phyloP scores from a whole-genome alignment of 257 asterid genomes.

The Solanum bukasovii region DNA sequence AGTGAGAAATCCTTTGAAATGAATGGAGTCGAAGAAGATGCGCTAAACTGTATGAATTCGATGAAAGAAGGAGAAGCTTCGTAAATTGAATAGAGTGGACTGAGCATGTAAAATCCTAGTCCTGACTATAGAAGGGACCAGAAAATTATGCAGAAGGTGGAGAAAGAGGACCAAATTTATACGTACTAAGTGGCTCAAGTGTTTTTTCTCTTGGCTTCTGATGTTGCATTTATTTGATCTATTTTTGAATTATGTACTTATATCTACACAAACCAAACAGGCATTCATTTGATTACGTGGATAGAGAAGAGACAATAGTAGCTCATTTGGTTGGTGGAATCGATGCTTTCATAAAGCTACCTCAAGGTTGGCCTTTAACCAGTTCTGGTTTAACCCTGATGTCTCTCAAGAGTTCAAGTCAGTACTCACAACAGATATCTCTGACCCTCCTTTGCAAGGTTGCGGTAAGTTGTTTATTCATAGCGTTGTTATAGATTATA shows the following conservation, averaged over 20 bases:
- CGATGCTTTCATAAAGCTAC: slow-evolving; percentile 70
- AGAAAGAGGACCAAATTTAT: neutral
- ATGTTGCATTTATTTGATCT: neutral
- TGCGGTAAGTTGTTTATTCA: slow-evolving; percentile 39
- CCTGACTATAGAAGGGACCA: neutral
- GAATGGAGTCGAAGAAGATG: neutral
- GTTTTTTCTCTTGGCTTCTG: neutral
- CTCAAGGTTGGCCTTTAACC: slow-evolving; percentile 88
- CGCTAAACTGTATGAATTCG: neutral
- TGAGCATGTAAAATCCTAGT: neutral
- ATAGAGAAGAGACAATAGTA: slow-evolving; percentile 55
- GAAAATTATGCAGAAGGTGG: neutral
- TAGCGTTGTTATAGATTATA: neutral
- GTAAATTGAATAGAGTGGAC: neutral
- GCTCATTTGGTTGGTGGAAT: slow-evolving; percentile 76
- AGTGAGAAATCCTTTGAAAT: neutral
- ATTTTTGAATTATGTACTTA: neutral
- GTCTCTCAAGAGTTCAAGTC: slow-evolving; percentile 63
- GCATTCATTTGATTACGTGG: slow-evolving; percentile 73
- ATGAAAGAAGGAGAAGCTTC: neutral
- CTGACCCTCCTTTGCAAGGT: slow-evolving; percentile 68
- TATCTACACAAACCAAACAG: slow-evolving; percentile 25
- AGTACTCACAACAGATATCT: slow-evolving; percentile 45
- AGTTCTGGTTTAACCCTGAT: slow-evolving; percentile 44
- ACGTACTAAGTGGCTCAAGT: neutral